These are phyloP conservation scores for Aspergillus ibericus DNA, from an alignment of 2,329 filamentous ascomycete species.

Conservation along the genomic window DNA sequence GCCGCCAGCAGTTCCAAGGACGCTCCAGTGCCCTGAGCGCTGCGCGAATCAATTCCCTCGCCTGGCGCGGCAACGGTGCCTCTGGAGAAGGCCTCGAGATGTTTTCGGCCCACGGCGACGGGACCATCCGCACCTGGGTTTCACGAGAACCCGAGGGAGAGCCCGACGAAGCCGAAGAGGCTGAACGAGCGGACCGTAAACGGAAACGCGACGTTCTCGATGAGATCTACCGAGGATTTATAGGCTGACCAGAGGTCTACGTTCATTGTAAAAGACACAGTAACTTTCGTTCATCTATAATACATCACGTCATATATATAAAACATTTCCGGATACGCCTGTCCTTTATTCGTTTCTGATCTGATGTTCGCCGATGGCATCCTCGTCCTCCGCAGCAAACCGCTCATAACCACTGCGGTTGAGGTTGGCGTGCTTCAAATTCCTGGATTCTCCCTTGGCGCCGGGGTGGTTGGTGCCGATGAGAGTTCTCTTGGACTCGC, in stretches of 20 bases:
- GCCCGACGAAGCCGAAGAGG: constrained; percentile 46
- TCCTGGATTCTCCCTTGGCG: constrained; percentile 39
- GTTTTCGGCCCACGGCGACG: constrained; percentile 81
- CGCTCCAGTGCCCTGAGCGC: constrained; percentile 50
- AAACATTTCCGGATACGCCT: not conserved
- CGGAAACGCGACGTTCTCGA: constrained; percentile 77
- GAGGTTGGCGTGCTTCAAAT: constrained; percentile 41
- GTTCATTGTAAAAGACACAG: not conserved
- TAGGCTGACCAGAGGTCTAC: constrained; percentile 30
- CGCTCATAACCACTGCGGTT: constrained; percentile 40
- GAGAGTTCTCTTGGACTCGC: constrained; percentile 38
- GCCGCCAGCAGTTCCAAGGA: constrained; percentile 36
- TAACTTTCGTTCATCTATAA: not conserved
- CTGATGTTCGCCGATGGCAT: constrained; percentile 34
- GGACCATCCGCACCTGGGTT: constrained; percentile 77
- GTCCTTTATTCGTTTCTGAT: constrained; percentile 21
- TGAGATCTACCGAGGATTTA: constrained; percentile 75
- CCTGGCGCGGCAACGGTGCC: constrained; percentile 67
- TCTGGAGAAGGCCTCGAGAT: constrained; percentile 63
- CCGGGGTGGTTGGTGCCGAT: constrained; percentile 34
- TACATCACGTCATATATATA: not conserved
- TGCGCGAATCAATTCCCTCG: constrained; percentile 71
- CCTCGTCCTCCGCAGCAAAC: constrained; percentile 38
- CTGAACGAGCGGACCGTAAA: constrained; percentile 55
- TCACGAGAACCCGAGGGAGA: constrained; percentile 57